Evolutionary conservation across 73 alveolate species (phyloP).

Genomic region (Symbiodinium pilosum): DNA sequence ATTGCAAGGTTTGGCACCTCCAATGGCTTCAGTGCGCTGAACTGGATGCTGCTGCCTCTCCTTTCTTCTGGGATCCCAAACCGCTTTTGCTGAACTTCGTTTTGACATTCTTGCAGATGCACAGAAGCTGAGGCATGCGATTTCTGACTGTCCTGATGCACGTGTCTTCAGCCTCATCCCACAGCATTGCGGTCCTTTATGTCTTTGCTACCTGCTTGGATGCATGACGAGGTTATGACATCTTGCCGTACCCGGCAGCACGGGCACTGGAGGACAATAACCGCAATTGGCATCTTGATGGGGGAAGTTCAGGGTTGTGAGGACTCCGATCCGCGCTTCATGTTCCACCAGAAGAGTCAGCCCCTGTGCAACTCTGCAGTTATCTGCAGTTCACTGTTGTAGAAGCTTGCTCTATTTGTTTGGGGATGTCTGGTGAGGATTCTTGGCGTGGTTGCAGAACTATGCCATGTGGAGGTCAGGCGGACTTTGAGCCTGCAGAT

Average conservation of each 20-base stretch:
- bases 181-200: background rate
- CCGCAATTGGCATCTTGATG: background rate
- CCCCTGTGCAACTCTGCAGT: background rate
- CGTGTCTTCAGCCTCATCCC: conserved; percentile 21
- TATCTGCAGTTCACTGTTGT: background rate
- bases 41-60: conserved; percentile 36
- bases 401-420: background rate
- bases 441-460: background rate
- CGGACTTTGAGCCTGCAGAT: conserved; percentile 84
- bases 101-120: too few relatives aligned
- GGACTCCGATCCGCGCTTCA: conserved; percentile 92
- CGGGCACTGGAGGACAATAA: conserved; percentile 50
- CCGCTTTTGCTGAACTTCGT: background rate
- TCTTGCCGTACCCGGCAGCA: conserved; percentile 67
- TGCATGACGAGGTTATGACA: conserved; percentile 53
- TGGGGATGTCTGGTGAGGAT: background rate
- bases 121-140: conserved; percentile 63
- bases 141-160: conserved; percentile 49
- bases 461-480: conserved; percentile 39
- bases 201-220: too few relatives aligned
- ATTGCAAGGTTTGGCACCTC: conserved; percentile 67
- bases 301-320: background rate
- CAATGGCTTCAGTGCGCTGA: conserved; percentile 72
- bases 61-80: background rate
- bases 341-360: conserved; percentile 63